Conservation (phyloP, 495 filamentous ascomycete species). For the Penicillium roqueforti region DNA sequence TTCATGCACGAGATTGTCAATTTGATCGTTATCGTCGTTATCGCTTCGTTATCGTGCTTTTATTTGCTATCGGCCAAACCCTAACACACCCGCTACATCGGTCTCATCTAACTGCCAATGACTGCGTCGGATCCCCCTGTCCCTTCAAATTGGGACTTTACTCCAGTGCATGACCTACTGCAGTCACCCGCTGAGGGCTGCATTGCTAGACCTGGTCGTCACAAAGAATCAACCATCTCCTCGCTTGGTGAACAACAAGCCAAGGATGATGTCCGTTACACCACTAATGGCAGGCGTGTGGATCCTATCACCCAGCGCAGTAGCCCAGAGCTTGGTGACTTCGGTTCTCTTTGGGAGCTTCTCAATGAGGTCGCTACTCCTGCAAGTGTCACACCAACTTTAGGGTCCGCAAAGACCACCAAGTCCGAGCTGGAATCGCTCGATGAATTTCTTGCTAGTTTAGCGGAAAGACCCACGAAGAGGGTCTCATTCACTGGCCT, state of each 20-base stretch:
- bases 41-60: neutral
- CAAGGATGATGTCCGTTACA: conserved; percentile 8
- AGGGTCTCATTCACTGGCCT: neutral
- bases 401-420: neutral
- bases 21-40: neutral
- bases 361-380: conserved; percentile 16
- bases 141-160: conserved; percentile 45
- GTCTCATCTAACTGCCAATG: conserved; percentile 17
- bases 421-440: neutral
- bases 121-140: conserved; percentile 12
- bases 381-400: neutral
- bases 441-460: conserved; percentile 9
- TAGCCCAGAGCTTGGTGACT: conserved; percentile 35
- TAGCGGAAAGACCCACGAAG: conserved; percentile 17
- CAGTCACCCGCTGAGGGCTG: conserved; percentile 31
- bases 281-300: neutral
- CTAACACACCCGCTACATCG: neutral
- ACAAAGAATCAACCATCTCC: conserved; percentile 2
- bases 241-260: conserved; percentile 2
- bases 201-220: conserved; percentile 10
- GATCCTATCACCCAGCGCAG: conserved; percentile 2
- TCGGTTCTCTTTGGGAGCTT: conserved; percentile 36
- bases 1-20: neutral
- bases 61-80: neutral
- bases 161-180: conserved; percentile 47